A percentile compares a stretch with the other conserved stretches of the same genome.
Conservation (phyloP, 805 yeast genomes). For the Zygoascus ofunaensis region DNA sequence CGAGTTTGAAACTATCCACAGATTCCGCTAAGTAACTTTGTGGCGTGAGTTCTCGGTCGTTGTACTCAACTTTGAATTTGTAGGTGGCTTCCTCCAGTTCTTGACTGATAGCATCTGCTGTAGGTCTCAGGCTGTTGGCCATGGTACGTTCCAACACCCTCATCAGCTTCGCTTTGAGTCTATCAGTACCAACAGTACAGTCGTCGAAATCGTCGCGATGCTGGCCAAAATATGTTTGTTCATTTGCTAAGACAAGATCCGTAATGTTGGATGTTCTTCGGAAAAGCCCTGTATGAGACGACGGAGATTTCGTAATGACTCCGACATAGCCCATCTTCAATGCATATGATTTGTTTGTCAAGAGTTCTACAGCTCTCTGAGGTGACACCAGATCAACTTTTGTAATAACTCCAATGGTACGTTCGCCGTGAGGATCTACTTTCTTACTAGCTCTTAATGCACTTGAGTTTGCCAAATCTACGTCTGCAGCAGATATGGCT, state of each 20-base stretch:
- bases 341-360: slow-evolving; percentile 78
- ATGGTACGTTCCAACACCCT: slow-evolving; percentile 81
- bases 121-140: slow-evolving; percentile 83
- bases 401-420: slow-evolving; percentile 95
- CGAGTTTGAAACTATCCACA: slow-evolving; percentile 74
- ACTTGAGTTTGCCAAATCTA: slow-evolving; percentile 91
- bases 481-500: slow-evolving; percentile 97
- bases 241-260: slow-evolving; percentile 36
- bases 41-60: slow-evolving; percentile 88
- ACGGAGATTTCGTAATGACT: slow-evolving; percentile 79
- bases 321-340: slow-evolving; percentile 96
- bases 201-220: slow-evolving; percentile 50
- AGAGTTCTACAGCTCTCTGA: slow-evolving; percentile 52
- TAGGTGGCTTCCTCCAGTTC: slow-evolving; percentile 92
- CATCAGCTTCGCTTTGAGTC: slow-evolving; percentile 71
- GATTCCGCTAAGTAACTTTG: slow-evolving; percentile 90
- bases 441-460: slow-evolving; percentile 83
- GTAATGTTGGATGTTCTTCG: slow-evolving; percentile 51
- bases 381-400: slow-evolving; percentile 87
- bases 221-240: slow-evolving; percentile 52
- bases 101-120: slow-evolving; percentile 73
- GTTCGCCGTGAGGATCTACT: slow-evolving; percentile 89
- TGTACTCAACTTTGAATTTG: slow-evolving; percentile 90
- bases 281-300: slow-evolving; percentile 35
- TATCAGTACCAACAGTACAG: slow-evolving; percentile 67